These are phyloP conservation scores for Candida xyloterini DNA, from an alignment of 805 yeast genomes.

Conservation along the genomic window DNA sequence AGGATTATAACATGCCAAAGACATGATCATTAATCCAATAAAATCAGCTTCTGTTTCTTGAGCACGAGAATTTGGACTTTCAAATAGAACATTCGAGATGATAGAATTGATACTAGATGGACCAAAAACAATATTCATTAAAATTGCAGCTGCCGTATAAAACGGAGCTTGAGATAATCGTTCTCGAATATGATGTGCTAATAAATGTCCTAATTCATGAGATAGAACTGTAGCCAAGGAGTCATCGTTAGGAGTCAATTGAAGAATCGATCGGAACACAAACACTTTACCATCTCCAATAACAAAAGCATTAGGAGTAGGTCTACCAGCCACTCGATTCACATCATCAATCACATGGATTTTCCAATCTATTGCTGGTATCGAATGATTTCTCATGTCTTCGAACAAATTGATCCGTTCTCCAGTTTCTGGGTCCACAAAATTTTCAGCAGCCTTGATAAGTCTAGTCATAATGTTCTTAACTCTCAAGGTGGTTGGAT, in stretches of 20 bases:
- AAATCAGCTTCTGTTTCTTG: conserved; percentile 97
- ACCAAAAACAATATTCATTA: conserved; percentile 62
- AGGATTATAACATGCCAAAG: conserved; percentile 84
- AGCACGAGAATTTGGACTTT: conserved; percentile 83
- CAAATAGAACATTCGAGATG: conserved; percentile 52
- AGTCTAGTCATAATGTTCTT: conserved; percentile 61
- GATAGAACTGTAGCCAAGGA: conserved; percentile 94
- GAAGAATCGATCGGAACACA: conserved; percentile 74
- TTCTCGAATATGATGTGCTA: conserved; percentile 90
- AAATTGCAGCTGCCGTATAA: conserved; percentile 50
- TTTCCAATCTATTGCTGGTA: conserved; percentile 57
- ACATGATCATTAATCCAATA: conserved; percentile 90
- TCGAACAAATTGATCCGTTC: conserved; percentile 25
- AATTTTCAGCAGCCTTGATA: conserved; percentile 52
- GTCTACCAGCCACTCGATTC: conserved; percentile 37
- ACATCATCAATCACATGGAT: conserved; percentile 76
- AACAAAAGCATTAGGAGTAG: conserved; percentile 97
- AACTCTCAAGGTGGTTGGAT: conserved; percentile 59
- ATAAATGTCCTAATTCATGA: conserved; percentile 92
- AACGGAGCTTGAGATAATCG: conserved; percentile 75
- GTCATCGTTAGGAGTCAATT: conserved; percentile 76
- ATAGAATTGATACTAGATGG: conserved; percentile 49
- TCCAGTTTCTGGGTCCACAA: conserved; percentile 34
- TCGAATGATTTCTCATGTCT: conserved; percentile 21
- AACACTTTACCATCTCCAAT: conserved; percentile 96